A percentile compares a stretch with the other conserved stretches of the same genome.
phyloP scores from a whole-genome alignment of 176 grass and related monocot species.

The Areca catechu region DNA sequence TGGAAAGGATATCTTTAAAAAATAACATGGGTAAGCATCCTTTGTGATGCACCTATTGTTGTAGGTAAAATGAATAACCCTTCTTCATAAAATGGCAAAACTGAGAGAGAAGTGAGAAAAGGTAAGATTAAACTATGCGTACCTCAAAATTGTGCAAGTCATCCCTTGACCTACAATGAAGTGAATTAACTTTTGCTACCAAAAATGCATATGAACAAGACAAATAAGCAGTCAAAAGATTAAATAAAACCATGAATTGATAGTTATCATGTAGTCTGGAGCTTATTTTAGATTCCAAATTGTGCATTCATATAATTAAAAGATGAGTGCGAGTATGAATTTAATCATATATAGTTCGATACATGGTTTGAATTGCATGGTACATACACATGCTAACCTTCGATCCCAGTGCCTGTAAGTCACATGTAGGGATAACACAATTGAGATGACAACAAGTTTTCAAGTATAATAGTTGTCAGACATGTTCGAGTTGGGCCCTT shows the following conservation, averaged over 20 bases:
- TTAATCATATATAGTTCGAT: too few species aligned
- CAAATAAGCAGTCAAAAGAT: neutral
- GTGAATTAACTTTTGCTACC: neutral
- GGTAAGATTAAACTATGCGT: neutral
- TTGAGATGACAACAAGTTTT: constrained; percentile 9
- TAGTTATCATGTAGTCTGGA: neutral
- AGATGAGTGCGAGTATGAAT: too few species aligned
- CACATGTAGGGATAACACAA: constrained; percentile 16
- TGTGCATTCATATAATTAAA: too few species aligned
- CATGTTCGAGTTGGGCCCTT: constrained; percentile 12
- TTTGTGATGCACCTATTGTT: too few species aligned
- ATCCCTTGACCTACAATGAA: constrained; percentile 21
- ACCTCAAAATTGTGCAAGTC: constrained; percentile 19
- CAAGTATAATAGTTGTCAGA: constrained; percentile 19
- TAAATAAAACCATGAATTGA: neutral
- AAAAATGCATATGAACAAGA: neutral
- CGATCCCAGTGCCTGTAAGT: constrained; percentile 14
- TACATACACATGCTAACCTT: constrained; percentile 1
- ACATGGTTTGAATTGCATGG: neutral
- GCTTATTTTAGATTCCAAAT: too few species aligned
- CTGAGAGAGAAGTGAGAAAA: neutral
- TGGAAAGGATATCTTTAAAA: neutral
- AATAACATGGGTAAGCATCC: too few species aligned
- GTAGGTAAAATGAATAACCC: neutral
- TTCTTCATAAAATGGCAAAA: neutral